These are phyloP conservation scores for Metschnikowia hibisci DNA, from an alignment of 805 yeast genomes.

Conservation along the genomic window DNA sequence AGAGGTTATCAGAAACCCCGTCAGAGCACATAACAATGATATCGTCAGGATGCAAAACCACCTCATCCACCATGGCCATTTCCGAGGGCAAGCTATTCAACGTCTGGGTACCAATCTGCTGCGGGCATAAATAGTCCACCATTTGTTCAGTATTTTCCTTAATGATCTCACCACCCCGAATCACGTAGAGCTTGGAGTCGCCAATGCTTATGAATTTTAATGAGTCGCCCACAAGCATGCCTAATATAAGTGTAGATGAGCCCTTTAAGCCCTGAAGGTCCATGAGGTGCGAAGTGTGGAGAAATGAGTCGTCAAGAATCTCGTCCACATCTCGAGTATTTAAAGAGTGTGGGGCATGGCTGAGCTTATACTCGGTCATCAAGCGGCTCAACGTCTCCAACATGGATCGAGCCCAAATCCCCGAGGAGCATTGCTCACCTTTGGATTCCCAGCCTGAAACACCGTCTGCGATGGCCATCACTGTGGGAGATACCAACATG, in stretches of 20 bases:
- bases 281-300: slow-evolving; percentile 50
- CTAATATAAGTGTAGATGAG: slow-evolving; percentile 46
- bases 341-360: slow-evolving; percentile 36
- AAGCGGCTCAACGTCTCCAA: slow-evolving; percentile 47
- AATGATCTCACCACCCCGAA: slow-evolving; percentile 43
- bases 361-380: slow-evolving; percentile 42
- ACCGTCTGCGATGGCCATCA: slow-evolving; percentile 55
- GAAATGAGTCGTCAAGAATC: slow-evolving; percentile 44
- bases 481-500: slow-evolving; percentile 50
- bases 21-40: slow-evolving; percentile 48
- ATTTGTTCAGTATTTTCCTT: slow-evolving; percentile 45
- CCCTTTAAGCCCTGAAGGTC: slow-evolving; percentile 45
- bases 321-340: slow-evolving; percentile 39
- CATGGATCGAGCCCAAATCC: slow-evolving; percentile 51
- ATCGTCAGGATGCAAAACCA: slow-evolving; percentile 39
- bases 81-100: slow-evolving; percentile 41
- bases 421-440: slow-evolving; percentile 40
- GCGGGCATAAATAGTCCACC: slow-evolving; percentile 45
- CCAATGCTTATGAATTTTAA: slow-evolving; percentile 50
- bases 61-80: slow-evolving; percentile 44
- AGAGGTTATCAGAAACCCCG: slow-evolving; percentile 52
- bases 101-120: slow-evolving; percentile 53
- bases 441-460: slow-evolving; percentile 53
- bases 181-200: slow-evolving; percentile 46
- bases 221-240: slow-evolving; percentile 46